A percentile compares a stretch with the other conserved stretches of the same genome.
phyloP scores from a whole-genome alignment of 163 green algal genomes.

The Chloroidium sp. region DNA sequence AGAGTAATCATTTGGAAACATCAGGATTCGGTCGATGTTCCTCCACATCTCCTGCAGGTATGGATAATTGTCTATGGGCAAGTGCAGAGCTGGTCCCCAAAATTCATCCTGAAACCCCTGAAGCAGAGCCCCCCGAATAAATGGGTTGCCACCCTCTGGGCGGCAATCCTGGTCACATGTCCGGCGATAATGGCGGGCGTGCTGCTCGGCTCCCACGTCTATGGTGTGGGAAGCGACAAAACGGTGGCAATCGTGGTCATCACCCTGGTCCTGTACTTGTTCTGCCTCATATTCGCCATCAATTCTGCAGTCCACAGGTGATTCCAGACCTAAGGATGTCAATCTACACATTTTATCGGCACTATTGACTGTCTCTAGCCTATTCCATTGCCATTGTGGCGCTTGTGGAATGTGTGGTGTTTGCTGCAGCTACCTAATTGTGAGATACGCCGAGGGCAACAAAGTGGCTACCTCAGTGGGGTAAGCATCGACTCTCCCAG shows the following conservation, averaged over 20 bases:
- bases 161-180: constrained; percentile 34
- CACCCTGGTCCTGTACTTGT: constrained; percentile 46
- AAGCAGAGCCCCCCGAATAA: constrained; percentile 70
- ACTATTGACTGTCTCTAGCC: neutral
- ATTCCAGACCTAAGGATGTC: neutral
- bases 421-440: constrained; percentile 58
- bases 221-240: constrained; percentile 13
- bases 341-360: neutral
- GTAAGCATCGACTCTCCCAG: constrained; percentile 53
- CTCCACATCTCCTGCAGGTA: constrained; percentile 5
- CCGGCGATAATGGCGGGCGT: constrained; percentile 32
- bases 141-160: constrained; percentile 60
- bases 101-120: constrained; percentile 63
- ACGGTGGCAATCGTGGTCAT: constrained; percentile 17
- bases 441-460: constrained; percentile 64
- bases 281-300: constrained; percentile 78
- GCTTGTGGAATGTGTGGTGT: neutral
- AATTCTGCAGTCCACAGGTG: constrained; percentile 66
- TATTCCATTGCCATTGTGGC: neutral
- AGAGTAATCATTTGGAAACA: neutral
- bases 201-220: constrained; percentile 17
- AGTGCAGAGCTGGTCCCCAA: constrained; percentile 68
- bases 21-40: too few relatives aligned
- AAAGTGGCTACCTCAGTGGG: constrained; percentile 74
- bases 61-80: constrained; percentile 70